A percentile compares a stretch with the other conserved stretches of the same genome.
phyloP scores from a whole-genome alignment of 2,329 filamentous ascomycete species.

The Dactylellina cionopaga region DNA sequence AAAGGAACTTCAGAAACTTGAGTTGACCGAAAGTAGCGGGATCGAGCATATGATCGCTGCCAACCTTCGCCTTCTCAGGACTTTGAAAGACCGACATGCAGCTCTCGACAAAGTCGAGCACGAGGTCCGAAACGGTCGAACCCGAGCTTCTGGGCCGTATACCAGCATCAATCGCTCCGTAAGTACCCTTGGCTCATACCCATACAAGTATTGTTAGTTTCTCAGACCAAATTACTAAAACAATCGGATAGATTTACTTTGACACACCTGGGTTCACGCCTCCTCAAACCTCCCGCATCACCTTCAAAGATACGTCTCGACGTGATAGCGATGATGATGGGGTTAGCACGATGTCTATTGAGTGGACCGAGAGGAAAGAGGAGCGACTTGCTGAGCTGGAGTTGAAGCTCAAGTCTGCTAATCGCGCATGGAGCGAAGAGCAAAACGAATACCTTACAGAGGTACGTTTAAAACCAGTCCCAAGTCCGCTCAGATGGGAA shows the following conservation, averaged over 20 bases:
- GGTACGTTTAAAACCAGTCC: slow-evolving; percentile 10
- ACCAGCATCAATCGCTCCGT: slow-evolving; percentile 44
- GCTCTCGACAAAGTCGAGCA: slow-evolving; percentile 48
- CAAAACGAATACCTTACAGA: slow-evolving; percentile 45
- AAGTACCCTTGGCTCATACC: not conserved
- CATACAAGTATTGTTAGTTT: not conserved
- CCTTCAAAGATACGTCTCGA: slow-evolving; percentile 38
- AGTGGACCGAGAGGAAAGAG: slow-evolving; percentile 38
- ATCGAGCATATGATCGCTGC: slow-evolving; percentile 41
- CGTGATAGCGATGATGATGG: slow-evolving; percentile 51
- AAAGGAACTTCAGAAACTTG: slow-evolving; percentile 24
- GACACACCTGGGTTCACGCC: slow-evolving; percentile 36
- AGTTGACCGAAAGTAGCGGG: slow-evolving; percentile 18
- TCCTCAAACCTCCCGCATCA: slow-evolving; percentile 38
- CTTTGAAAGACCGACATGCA: slow-evolving; percentile 42
- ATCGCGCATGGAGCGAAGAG: slow-evolving; percentile 44
- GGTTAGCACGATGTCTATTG: slow-evolving; percentile 40
- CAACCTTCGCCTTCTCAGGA: slow-evolving; percentile 44
- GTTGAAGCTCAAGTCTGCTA: slow-evolving; percentile 35
- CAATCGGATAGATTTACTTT: slow-evolving; percentile 28
- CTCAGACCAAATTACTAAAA: not conserved
- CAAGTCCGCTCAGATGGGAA: not conserved
- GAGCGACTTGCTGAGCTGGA: slow-evolving; percentile 31
- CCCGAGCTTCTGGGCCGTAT: slow-evolving; percentile 35
- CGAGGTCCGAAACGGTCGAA: slow-evolving; percentile 33